These are phyloP conservation scores for Eleusine coracana DNA, from an alignment of 176 grass and related monocot genomes.

Conservation along the genomic window DNA sequence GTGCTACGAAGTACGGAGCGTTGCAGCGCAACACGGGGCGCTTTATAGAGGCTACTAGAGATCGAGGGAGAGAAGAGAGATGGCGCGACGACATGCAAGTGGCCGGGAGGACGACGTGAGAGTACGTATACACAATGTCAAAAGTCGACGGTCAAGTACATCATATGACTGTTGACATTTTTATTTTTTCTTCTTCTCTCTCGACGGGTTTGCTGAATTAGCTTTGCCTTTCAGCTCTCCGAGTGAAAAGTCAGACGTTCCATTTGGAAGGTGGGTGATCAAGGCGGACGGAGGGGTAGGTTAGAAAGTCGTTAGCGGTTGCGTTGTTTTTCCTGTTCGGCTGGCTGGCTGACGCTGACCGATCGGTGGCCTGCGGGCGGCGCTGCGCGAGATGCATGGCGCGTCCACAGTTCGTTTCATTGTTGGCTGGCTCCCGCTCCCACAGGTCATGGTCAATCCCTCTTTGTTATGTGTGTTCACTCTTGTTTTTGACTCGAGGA, in stretches of 20 bases:
- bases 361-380: too few species aligned
- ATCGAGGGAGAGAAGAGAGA: neutral
- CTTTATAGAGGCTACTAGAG: constrained; percentile 28
- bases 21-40: neutral
- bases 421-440: neutral
- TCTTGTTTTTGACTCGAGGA: neutral
- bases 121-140: neutral
- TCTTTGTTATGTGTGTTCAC: constrained; percentile 4
- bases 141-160: constrained; percentile 46
- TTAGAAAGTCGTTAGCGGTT: constrained; percentile 30
- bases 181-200: too few species aligned
- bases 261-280: neutral
- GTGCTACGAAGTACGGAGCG: neutral
- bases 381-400: neutral
- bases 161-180: constrained; percentile 33
- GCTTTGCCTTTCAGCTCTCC: too few species aligned
- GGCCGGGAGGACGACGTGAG: neutral
- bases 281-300: neutral
- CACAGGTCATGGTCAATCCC: constrained; percentile 14
- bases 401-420: neutral
- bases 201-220: neutral
- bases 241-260: constrained; percentile 33
- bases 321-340: constrained; percentile 9
- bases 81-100: neutral
- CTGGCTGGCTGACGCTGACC: constrained; percentile 18